Percentiles rank a stretch among this genome's conserved stretches.
Evolutionary conservation across 768 basidiomycete genomes (phyloP).

Genomic region (Leccinum truebloodii): DNA sequence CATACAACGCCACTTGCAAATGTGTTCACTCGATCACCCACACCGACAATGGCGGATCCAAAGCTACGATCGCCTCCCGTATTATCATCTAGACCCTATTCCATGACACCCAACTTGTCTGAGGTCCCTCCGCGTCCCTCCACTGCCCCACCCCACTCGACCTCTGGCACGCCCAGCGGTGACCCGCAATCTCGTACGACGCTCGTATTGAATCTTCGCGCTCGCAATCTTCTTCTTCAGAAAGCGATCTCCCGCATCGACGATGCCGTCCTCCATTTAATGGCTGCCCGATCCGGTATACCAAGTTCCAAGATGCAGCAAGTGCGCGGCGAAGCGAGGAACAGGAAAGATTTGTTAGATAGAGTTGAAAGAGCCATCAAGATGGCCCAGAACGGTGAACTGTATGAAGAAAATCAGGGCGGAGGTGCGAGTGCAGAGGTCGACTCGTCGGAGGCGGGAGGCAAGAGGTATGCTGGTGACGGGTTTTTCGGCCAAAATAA

Average conservation of each 20-base stretch:
- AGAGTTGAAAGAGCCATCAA: constrained; percentile 31
- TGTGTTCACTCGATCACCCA: constrained; percentile 18
- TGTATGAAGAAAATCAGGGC: constrained; percentile 7
- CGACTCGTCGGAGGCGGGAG: not conserved
- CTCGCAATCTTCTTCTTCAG: constrained; percentile 33
- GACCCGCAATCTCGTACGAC: constrained; percentile 19
- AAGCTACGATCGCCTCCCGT: constrained; percentile 6
- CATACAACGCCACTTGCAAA: constrained; percentile 16
- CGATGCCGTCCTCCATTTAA: constrained; percentile 30
- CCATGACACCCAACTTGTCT: constrained; percentile 12
- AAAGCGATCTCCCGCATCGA: constrained; percentile 35
- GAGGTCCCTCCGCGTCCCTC: constrained; percentile 27
- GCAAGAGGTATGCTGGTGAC: constrained; percentile 18
- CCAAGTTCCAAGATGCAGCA: constrained; percentile 33
- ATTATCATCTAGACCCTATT: constrained; percentile 6
- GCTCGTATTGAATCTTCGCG: constrained; percentile 32
- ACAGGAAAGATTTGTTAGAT: constrained; percentile 33
- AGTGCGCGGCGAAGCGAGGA: constrained; percentile 32
- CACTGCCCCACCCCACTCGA: constrained; percentile 29
- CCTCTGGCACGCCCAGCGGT: constrained; percentile 15
- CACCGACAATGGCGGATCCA: constrained; percentile 12
- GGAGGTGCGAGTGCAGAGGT: not conserved
- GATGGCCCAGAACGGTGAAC: constrained; percentile 27
- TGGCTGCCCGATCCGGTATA: constrained; percentile 35
- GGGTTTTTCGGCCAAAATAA: constrained; percentile 5